These are phyloP conservation scores for Podila horticola DNA, from an alignment of 192 early-diverging fungal species.

Conservation along the genomic window DNA sequence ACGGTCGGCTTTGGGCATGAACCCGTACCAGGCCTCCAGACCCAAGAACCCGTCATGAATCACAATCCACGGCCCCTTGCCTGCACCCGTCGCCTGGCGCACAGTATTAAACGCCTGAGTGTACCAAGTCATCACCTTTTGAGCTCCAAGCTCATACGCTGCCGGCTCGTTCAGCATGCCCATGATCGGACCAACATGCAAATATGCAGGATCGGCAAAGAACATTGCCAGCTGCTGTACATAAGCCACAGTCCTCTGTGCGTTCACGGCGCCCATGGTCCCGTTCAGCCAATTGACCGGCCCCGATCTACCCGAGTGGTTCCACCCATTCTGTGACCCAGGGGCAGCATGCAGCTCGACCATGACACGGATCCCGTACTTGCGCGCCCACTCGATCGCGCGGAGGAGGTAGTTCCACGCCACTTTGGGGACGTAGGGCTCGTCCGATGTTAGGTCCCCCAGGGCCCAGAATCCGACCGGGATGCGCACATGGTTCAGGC, in stretches of 20 bases:
- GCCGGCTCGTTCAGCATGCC: constrained; percentile 62
- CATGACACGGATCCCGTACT: constrained; percentile 72
- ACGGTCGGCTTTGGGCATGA: constrained; percentile 47
- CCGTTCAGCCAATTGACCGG: constrained; percentile 57
- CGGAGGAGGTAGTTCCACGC: constrained; percentile 64
- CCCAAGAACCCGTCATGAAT: constrained; percentile 61
- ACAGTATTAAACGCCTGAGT: constrained; percentile 43
- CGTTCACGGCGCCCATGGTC: constrained; percentile 53
- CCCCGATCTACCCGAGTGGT: constrained; percentile 58
- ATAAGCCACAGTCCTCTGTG: constrained; percentile 61
- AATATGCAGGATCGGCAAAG: constrained; percentile 59
- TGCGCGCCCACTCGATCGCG: constrained; percentile 71
- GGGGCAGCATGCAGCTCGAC: constrained; percentile 76
- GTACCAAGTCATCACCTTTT: constrained; percentile 54
- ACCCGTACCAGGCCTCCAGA: constrained; percentile 46
- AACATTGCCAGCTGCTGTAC: constrained; percentile 62
- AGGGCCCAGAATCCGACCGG: constrained; percentile 81
- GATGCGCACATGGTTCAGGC: constrained; percentile 76
- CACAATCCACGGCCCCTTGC: constrained; percentile 40
- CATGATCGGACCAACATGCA: constrained; percentile 55
- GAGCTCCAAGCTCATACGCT: constrained; percentile 11
- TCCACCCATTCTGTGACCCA: constrained; percentile 81
- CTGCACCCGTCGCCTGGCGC: constrained; percentile 39
- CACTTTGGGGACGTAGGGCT: constrained; percentile 73
- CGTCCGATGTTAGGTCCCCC: constrained; percentile 41